A percentile compares a stretch with the other conserved stretches of the same genome.
Conservation (phyloP, 2,329 filamentous ascomycete species). For the Dactylonectria macrodidyma region DNA sequence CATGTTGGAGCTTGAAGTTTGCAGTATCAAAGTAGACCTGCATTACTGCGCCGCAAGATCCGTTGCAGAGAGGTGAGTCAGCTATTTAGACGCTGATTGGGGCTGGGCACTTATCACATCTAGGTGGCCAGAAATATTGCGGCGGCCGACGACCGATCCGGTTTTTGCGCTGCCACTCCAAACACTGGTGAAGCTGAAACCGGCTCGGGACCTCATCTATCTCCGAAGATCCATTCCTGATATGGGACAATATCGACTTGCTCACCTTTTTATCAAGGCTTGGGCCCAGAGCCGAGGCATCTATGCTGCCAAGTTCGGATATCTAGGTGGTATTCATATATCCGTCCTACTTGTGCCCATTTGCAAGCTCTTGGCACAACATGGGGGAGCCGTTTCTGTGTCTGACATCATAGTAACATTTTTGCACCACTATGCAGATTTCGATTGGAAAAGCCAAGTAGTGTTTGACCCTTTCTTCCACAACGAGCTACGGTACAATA, state of each 20-base stretch:
- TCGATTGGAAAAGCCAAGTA: constrained; percentile 70
- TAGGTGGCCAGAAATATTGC: constrained; percentile 64
- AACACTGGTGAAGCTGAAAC: constrained; percentile 74
- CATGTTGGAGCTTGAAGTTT: constrained; percentile 75
- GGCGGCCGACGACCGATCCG: constrained; percentile 64
- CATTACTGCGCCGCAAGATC: constrained; percentile 75
- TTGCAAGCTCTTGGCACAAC: constrained; percentile 66
- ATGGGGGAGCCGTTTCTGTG: constrained; percentile 57
- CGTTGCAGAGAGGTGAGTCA: constrained; percentile 64
- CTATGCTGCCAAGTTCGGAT: constrained; percentile 76
- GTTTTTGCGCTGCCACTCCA: constrained; percentile 70
- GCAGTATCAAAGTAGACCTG: constrained; percentile 72
- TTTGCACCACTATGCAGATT: constrained; percentile 73
- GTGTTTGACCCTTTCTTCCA: constrained; percentile 75
- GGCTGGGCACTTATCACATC: constrained; percentile 3
- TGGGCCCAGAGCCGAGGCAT: constrained; percentile 76
- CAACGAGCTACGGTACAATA: constrained; percentile 64
- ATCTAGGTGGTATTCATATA: constrained; percentile 76
- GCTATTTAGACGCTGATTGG: not conserved
- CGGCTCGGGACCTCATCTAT: constrained; percentile 74
- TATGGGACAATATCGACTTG: constrained; percentile 68
- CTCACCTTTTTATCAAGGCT: constrained; percentile 71
- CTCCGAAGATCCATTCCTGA: constrained; percentile 73
- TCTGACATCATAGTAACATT: constrained; percentile 71
- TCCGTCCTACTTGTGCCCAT: constrained; percentile 73